Percentiles rank a stretch among this genome's conserved stretches.
Conservation (phyloP, 306 rosid genomes). For the Quillaja saponaria region DNA sequence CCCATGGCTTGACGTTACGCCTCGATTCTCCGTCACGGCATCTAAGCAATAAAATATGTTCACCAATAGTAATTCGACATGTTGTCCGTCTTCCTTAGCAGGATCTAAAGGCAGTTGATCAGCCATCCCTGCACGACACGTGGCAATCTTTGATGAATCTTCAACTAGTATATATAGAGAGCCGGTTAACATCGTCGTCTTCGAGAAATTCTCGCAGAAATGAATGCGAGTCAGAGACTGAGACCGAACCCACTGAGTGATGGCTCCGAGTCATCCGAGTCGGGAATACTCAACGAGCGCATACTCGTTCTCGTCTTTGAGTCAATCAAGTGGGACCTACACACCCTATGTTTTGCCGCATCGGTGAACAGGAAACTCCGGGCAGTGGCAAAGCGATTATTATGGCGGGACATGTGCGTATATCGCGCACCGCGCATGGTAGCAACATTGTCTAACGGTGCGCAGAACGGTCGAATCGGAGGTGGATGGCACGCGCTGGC, state of each 20-base stretch:
- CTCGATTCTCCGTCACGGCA: conserved; percentile 24
- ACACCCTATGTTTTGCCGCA: conserved; percentile 43
- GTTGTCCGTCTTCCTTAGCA: neutral
- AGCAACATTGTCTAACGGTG: conserved; percentile 31
- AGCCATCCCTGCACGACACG: conserved; percentile 14
- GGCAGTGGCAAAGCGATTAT: conserved; percentile 54
- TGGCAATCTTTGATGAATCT: neutral
- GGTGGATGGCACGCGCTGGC: conserved; percentile 69
- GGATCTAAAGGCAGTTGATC: neutral
- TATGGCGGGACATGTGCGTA: conserved; percentile 57
- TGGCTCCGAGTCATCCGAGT: conserved; percentile 32
- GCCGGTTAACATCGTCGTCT: neutral
- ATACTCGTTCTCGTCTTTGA: conserved; percentile 45
- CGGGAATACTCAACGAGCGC: conserved; percentile 51
- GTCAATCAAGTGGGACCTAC: conserved; percentile 53
- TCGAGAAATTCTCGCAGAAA: conserved; percentile 6
- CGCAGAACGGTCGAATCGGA: conserved; percentile 42
- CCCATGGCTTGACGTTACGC: conserved; percentile 17
- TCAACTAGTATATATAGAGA: neutral
- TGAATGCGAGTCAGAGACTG: conserved; percentile 35
- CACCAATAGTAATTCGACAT: neutral
- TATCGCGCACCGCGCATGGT: conserved; percentile 57
- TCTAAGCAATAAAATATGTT: conserved; percentile 29
- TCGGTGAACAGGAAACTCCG: conserved; percentile 51
- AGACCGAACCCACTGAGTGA: conserved; percentile 26